Percentiles rank a stretch among this genome's conserved stretches.
Evolutionary conservation across 768 basidiomycete genomes (phyloP).

Genomic region (Gymnopilus junonius): DNA sequence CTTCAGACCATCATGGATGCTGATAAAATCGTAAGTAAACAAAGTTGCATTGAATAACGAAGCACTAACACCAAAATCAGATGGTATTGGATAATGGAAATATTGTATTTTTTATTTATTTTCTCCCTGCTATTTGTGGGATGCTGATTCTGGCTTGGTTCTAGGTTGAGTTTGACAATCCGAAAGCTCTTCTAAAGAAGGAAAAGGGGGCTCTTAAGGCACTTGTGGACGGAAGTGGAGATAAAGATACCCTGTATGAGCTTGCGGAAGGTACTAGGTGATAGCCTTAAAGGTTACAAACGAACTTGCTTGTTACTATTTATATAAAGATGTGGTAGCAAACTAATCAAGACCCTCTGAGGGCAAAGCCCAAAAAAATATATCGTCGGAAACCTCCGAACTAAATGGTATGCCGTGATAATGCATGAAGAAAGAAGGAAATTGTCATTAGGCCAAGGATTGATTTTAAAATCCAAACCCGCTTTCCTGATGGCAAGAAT

Average conservation of each 20-base stretch:
- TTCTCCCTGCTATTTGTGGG: constrained; percentile 15
- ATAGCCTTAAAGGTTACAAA: background rate
- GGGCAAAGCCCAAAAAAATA: too few species aligned
- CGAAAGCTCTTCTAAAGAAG: constrained; percentile 15
- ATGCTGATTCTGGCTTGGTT: background rate
- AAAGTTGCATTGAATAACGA: background rate
- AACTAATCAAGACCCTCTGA: too few species aligned
- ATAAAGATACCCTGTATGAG: constrained; percentile 18
- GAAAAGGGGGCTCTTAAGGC: constrained; percentile 15
- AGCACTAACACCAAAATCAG: constrained; percentile 26
- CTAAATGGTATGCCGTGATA: too few species aligned
- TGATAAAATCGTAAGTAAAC: constrained; percentile 49
- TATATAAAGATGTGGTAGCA: too few species aligned
- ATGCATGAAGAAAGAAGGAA: too few species aligned
- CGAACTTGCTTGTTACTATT: too few species aligned
- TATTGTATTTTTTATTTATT: constrained; percentile 36
- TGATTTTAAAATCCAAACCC: background rate
- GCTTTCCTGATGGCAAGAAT: background rate
- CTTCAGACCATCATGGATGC: constrained; percentile 73
- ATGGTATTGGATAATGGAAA: constrained; percentile 59
- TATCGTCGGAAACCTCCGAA: too few species aligned
- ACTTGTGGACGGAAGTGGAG: constrained; percentile 24
- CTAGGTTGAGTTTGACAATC: constrained; percentile 25
- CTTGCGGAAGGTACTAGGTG: constrained; percentile 16
- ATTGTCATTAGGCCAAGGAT: too few species aligned